A percentile compares a stretch with the other conserved stretches of the same genome.
Evolutionary conservation across 139 green algal genomes (phyloP).

Genomic region (Chlorella sp.): DNA sequence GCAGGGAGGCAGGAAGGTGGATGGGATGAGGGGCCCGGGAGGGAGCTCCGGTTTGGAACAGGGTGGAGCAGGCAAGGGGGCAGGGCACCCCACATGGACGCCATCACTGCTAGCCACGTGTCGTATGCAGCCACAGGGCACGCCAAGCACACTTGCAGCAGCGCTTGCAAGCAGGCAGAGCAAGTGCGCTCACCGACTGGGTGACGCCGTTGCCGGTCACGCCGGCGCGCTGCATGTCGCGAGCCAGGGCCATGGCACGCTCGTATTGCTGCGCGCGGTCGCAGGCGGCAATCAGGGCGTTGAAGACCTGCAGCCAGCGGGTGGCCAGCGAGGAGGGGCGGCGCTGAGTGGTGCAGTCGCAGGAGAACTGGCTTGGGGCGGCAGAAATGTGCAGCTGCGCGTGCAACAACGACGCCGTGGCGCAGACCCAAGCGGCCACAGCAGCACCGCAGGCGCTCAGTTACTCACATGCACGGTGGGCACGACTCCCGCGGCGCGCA

Average conservation of each 20-base stretch:
- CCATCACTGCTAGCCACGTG: too few relatives aligned
- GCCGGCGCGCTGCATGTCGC: constrained; percentile 41
- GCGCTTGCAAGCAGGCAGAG: too few relatives aligned
- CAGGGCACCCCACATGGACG: not conserved
- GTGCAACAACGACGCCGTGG: too few relatives aligned
- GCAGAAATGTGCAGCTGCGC: too few relatives aligned
- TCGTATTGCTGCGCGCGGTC: constrained; percentile 73
- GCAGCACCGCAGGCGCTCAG: too few relatives aligned
- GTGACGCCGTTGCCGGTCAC: constrained; percentile 45
- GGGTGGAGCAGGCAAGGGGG: not conserved
- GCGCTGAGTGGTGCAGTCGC: too few relatives aligned
- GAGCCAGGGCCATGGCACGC: constrained; percentile 56
- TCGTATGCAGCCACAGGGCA: too few relatives aligned
- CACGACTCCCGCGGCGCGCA: constrained; percentile 35
- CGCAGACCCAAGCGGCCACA: too few relatives aligned
- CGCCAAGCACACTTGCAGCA: too few relatives aligned
- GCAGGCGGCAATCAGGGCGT: constrained; percentile 84
- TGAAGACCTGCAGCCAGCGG: constrained; percentile 75
- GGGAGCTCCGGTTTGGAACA: not conserved
- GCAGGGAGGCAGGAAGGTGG: constrained; percentile 13
- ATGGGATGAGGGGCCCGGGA: constrained; percentile 37
- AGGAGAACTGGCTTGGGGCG: too few relatives aligned
- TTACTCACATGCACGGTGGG: constrained; percentile 58
- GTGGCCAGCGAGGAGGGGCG: too few relatives aligned
- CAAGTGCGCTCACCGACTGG: constrained; percentile 8